Percentiles rank a stretch among this genome's conserved stretches.
Evolutionary conservation across 2,329 filamentous ascomycete species (phyloP).

Genomic region (Beauveria brongniartii): DNA sequence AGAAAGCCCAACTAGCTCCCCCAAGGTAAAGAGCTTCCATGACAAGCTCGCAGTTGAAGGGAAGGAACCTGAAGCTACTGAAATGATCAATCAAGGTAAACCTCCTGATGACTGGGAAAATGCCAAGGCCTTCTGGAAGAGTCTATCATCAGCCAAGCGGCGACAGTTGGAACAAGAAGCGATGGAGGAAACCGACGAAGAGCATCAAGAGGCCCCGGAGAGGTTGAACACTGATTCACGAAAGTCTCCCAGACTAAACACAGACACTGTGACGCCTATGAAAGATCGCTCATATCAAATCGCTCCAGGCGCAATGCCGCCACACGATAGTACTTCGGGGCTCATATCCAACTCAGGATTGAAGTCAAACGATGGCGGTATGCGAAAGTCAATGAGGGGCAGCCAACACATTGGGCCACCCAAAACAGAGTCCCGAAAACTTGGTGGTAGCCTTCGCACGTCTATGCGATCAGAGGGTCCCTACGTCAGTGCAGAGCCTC

Average conservation of each 20-base stretch:
- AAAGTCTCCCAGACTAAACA: slow-evolving; percentile 19
- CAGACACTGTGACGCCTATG: slow-evolving; percentile 9
- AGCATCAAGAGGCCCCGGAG: slow-evolving; percentile 15
- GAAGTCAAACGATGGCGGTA: slow-evolving; percentile 15
- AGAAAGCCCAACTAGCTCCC: slow-evolving; percentile 41
- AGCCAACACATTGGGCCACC: background rate
- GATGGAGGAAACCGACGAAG: slow-evolving; percentile 38
- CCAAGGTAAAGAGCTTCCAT: background rate
- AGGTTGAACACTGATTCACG: background rate
- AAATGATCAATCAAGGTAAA: background rate
- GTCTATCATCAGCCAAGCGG: slow-evolving; percentile 54
- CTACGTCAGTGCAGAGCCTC: background rate
- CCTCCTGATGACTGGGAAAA: slow-evolving; percentile 52
- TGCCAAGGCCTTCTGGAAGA: slow-evolving; percentile 62
- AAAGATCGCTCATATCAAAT: slow-evolving; percentile 32
- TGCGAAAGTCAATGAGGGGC: slow-evolving; percentile 10
- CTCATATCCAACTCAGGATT: background rate
- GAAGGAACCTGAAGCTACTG: background rate
- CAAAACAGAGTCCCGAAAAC: slow-evolving; percentile 9
- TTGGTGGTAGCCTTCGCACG: slow-evolving; percentile 23
- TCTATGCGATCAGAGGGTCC: slow-evolving; percentile 14
- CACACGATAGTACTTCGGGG: slow-evolving; percentile 13
- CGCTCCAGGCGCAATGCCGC: slow-evolving; percentile 23
- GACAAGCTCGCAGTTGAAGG: background rate
- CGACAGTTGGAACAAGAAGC: slow-evolving; percentile 53